Evolutionary conservation across 129 eudicot species (phyloP).

Genomic region (Escallonia herrerae): DNA sequence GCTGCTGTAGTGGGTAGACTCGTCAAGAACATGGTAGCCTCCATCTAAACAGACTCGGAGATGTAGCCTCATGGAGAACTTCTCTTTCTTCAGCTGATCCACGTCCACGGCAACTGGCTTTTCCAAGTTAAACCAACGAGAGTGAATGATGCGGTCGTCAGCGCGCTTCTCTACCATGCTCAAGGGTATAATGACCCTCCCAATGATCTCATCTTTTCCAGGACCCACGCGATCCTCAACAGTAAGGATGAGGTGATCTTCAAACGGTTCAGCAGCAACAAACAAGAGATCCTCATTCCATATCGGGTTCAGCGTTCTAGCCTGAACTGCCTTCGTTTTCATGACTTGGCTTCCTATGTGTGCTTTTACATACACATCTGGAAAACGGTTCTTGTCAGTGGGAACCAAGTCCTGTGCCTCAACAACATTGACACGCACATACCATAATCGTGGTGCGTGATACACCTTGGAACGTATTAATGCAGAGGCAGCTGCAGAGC

Average conservation of each 20-base stretch:
- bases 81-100: slow-evolving; percentile 85
- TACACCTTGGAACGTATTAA: slow-evolving; percentile 85
- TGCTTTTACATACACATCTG: slow-evolving; percentile 84
- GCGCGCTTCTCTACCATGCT: slow-evolving; percentile 85
- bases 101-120: slow-evolving; percentile 81
- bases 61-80: slow-evolving; percentile 81
- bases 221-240: slow-evolving; percentile 99
- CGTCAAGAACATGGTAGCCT: slow-evolving; percentile 96
- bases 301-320: slow-evolving; percentile 74
- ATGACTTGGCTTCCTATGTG: slow-evolving; percentile 88
- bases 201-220: slow-evolving; percentile 89
- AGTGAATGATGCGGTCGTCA: slow-evolving; percentile 78
- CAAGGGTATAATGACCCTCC: slow-evolving; percentile 75
- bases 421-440: slow-evolving; percentile 86
- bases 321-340: slow-evolving; percentile 77
- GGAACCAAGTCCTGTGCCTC: slow-evolving; percentile 97
- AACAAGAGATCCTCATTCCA: slow-evolving; percentile 91
- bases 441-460: slow-evolving; percentile 96
- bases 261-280: slow-evolving; percentile 97
- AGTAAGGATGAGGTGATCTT: slow-evolving; percentile 78
- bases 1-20: slow-evolving; percentile 88
- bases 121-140: slow-evolving; percentile 90
- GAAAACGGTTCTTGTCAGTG: slow-evolving; percentile 73
- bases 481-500: slow-evolving; percentile 67
- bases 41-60: slow-evolving; percentile 87